Evolutionary conservation across 2,329 filamentous ascomycete genomes (phyloP).

Genomic region (Claviceps sp.): DNA sequence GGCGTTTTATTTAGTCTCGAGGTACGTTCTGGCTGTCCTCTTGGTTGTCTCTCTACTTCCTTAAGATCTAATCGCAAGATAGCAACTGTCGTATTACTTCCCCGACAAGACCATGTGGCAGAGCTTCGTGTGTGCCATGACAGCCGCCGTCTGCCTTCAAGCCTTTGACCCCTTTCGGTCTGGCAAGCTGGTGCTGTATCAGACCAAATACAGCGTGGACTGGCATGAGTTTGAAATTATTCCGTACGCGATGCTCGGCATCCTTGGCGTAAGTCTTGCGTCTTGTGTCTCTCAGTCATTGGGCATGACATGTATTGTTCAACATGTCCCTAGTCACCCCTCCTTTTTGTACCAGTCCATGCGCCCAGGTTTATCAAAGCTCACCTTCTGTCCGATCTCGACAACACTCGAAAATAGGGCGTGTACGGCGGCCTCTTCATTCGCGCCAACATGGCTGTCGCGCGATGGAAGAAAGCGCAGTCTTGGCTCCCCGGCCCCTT

Average conservation of each 20-base stretch:
- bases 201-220: conserved; percentile 79
- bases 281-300: not conserved
- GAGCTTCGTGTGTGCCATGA: conserved; percentile 97
- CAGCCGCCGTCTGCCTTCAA: conserved; percentile 88
- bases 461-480: conserved; percentile 60
- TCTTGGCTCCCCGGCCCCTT: conserved; percentile 60
- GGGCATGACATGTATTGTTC: conserved; percentile 5
- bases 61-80: not conserved
- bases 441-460: conserved; percentile 79
- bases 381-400: not conserved
- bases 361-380: not conserved
- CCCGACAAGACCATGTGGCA: conserved; percentile 99
- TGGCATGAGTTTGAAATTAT: conserved; percentile 94
- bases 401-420: conserved; percentile 33
- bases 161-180: conserved; percentile 89
- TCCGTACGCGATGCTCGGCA: conserved; percentile 74
- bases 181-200: conserved; percentile 89
- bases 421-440: conserved; percentile 92
- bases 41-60: too few relatives aligned
- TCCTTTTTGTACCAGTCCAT: not conserved
- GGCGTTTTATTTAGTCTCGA: conserved; percentile 94
- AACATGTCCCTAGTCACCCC: not conserved
- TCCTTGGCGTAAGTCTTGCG: conserved; percentile 49
- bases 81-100: conserved; percentile 93
- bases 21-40: conserved; percentile 25